These are phyloP conservation scores for Hypsizygus marmoreus DNA, from an alignment of 768 basidiomycete genomes.

Conservation along the genomic window DNA sequence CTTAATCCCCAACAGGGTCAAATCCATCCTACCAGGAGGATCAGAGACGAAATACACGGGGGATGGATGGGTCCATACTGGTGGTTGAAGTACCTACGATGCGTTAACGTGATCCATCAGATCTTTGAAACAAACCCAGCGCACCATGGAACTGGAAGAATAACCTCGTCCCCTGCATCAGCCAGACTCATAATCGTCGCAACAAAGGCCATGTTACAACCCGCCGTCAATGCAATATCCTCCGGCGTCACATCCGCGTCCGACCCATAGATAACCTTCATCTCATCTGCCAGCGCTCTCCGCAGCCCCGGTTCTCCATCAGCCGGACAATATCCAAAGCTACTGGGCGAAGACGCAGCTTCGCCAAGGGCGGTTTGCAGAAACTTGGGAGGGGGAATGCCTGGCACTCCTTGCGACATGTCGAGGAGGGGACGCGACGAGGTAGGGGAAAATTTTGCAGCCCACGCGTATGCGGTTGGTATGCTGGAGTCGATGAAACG, in stretches of 20 bases:
- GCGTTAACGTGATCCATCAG: neutral
- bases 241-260: constrained; percentile 47
- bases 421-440: constrained; percentile 55
- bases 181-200: constrained; percentile 63
- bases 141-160: constrained; percentile 74
- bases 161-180: constrained; percentile 69
- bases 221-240: constrained; percentile 70
- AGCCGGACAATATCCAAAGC: constrained; percentile 59
- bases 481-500: constrained; percentile 39
- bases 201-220: constrained; percentile 75
- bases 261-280: constrained; percentile 57
- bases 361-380: constrained; percentile 51
- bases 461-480: constrained; percentile 62
- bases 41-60: neutral
- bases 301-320: constrained; percentile 60
- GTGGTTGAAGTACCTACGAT: constrained; percentile 63
- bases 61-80: constrained; percentile 38
- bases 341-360: constrained; percentile 42
- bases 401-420: constrained; percentile 79
- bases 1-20: constrained; percentile 63
- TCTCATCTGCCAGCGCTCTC: constrained; percentile 57
- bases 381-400: constrained; percentile 55
- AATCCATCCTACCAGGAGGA: constrained; percentile 53
- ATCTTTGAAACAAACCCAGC: no score
- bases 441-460: constrained; percentile 40